Evolutionary conservation across 805 yeast species (phyloP), one percentile per base, ranked within the genome.

Genomic region (Henningerozyma blattae): DNA sequence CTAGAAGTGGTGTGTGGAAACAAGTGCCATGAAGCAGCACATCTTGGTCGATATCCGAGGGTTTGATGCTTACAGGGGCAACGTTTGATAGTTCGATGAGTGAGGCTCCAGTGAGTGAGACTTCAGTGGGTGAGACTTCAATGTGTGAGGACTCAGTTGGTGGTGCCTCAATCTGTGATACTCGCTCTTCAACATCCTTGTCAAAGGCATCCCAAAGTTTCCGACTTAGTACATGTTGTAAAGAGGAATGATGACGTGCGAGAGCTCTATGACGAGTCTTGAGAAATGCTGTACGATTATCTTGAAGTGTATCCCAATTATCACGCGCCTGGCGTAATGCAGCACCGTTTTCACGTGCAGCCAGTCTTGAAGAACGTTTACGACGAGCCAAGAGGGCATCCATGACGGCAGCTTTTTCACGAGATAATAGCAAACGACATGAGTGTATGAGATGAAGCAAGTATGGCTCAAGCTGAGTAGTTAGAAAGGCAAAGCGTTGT

Each of bases 271-370:
- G 39, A 15, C 56, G 47, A n/a, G 34, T 38, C 20, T 52, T 52
- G 12, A 55, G 15, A n/a, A n/a, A n/a, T n/a, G n/a, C n/a, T n/a
- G n/a, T n/a, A n/a, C n/a, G n/a, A n/a, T n/a, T n/a, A n/a, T n/a
- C n/a, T n/a, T n/a, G n/a, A n/a, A n/a, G n/a, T n/a, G n/a, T n/a
- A n/a, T n/a, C n/a, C n/a, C n/a, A n/a, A n/a, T n/a, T n/a, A n/a
- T n/a, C n/a, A n/a, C n/a, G n/a, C n/a, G n/a, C n/a, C n/a, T n/a
- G n/a, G n/a, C n/a, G n/a, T n/a, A n/a, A n/a, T n/a, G n/a, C n/a
- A n/a, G n/a, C n/a, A n/a, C n/a, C n/a, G n/a, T 79, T 84, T 40
- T 75, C 80, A 46, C 72, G 75, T 15, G 79, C 80, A 43, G 77
- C 82, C 29, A 82, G 54, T 54, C 91, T 67, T 2, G 85, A 72